A percentile compares a stretch with the other conserved stretches of the same genome.
Evolutionary conservation across 208 protist genomes (phyloP).

Genomic region (Strigomonas culicis): DNA sequence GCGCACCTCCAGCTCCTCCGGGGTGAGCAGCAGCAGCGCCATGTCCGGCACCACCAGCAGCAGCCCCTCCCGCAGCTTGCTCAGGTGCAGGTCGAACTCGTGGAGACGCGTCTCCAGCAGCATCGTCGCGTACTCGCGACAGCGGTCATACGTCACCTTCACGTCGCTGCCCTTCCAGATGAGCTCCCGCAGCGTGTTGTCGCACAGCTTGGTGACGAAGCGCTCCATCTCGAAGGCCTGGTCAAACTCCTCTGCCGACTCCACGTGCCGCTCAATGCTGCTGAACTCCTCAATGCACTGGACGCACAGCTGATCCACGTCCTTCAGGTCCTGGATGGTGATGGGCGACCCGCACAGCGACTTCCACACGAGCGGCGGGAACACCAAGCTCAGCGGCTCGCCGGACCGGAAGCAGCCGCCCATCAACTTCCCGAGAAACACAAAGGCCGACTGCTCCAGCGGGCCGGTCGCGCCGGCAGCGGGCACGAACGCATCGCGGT

Average conservation of each 20-base stretch:
- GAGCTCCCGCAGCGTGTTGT: constrained; percentile 74
- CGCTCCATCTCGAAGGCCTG: constrained; percentile 81
- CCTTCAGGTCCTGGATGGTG: constrained; percentile 60
- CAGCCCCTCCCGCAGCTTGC: constrained; percentile 83
- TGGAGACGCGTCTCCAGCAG: constrained; percentile 66
- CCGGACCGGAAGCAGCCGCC: constrained; percentile 90
- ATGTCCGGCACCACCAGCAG: constrained; percentile 82
- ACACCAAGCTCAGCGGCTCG: constrained; percentile 87
- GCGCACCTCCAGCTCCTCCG: constrained; percentile 81
- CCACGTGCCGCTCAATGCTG: constrained; percentile 23
- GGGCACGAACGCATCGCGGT: constrained; percentile 88
- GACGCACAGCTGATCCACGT: constrained; percentile 79
- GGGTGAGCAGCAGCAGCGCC: constrained; percentile 77
- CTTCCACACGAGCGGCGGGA: constrained; percentile 93
- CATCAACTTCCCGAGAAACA: constrained; percentile 94
- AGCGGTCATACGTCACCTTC: constrained; percentile 71
- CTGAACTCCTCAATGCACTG: constrained; percentile 86
- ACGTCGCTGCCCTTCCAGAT: constrained; percentile 48
- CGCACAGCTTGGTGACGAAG: constrained; percentile 82
- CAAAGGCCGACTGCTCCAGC: constrained; percentile 66
- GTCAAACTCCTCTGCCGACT: constrained; percentile 59
- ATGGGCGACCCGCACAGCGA: constrained; percentile 69
- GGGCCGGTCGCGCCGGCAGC: constrained; percentile 54
- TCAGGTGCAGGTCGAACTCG: constrained; percentile 77
- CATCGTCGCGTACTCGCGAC: constrained; percentile 73